Evolutionary conservation across 805 yeast genomes (phyloP).

Genomic region (Saturnispora saitoi): DNA sequence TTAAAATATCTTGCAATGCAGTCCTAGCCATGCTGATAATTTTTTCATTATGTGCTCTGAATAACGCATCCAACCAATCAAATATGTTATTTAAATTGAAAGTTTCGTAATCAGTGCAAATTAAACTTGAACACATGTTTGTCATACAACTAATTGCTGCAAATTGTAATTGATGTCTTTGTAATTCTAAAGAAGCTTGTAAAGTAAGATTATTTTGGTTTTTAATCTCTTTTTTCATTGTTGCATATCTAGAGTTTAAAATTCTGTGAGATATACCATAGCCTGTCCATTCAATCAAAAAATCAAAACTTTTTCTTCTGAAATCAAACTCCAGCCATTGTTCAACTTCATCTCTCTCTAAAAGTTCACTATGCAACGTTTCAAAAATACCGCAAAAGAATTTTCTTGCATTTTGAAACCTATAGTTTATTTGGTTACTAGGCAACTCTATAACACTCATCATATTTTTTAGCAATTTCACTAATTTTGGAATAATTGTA

Average conservation of each 20-base stretch:
- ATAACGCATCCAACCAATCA: conserved; percentile 73
- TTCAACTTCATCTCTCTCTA: conserved; percentile 35
- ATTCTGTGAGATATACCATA: conserved; percentile 58
- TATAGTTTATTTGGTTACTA: conserved; percentile 53
- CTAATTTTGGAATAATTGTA: conserved; percentile 57
- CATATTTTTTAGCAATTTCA: conserved; percentile 51
- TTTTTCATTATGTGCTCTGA: conserved; percentile 48
- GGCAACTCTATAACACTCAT: conserved; percentile 47
- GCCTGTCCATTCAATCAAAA: conserved; percentile 91
- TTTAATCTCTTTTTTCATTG: conserved; percentile 38
- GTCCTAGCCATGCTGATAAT: conserved; percentile 55
- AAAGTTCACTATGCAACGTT: conserved; percentile 53
- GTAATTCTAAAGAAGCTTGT: conserved; percentile 73
- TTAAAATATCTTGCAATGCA: conserved; percentile 64
- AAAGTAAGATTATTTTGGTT: conserved; percentile 40
- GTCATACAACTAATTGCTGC: conserved; percentile 83
- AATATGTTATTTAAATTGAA: conserved; percentile 64
- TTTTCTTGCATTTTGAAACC: conserved; percentile 68
- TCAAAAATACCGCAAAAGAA: conserved; percentile 80
- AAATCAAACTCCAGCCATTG: conserved; percentile 81
- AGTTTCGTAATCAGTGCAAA: conserved; percentile 43
- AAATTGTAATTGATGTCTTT: conserved; percentile 56
- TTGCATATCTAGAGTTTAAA: conserved; percentile 57
- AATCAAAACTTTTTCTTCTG: conserved; percentile 71
- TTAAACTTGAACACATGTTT: conserved; percentile 64